Evolutionary conservation across 441 rosid species (phyloP), one percentile per base, ranked within the genome.

Genomic region (Erodium texanum): DNA sequence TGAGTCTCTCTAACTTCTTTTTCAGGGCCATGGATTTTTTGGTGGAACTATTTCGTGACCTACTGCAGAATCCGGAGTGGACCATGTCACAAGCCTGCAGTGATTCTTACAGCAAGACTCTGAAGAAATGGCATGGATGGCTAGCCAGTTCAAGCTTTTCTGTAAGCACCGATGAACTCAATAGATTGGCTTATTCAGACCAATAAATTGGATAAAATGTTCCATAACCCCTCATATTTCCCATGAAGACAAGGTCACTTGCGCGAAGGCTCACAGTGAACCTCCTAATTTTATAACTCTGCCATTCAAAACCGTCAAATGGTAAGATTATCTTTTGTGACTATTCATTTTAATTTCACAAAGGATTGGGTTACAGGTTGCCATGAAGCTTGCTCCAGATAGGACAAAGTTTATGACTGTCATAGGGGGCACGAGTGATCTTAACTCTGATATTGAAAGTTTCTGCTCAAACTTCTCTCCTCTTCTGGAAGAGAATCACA

Each of bases 321-420:
- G 48, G 9, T 12, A 7, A 12, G 48, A 41, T 41, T 9, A 41
- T 41, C 48, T 41, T 41, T 41, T 41, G 48, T 41, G 12, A 7
- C 48, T 41, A 41, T 41, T 41, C 48, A 41, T 41, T 41, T 41
- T 41, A 41, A 41, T 8, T 27, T 27, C 3, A 41, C 32, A 23
- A 18, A 50, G 69, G 19, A 12, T 41, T 29, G 76, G 59, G 59
- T 73, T 69, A 18, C 86, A 90, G 99, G 78, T 93, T 62, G 96
- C 96, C 48, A 84, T 91, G 90, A 91, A 93, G 82, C 87, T 93
- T 68, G 96, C 95, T 56, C 96, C 97, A 7, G 95, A 91, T 38
- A 89, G 97, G 88, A 86, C 88, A 81, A 93, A 87, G 83, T 93
- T 93, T 78, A 93, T 89, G 93, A 92, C 88, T 20, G 97, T 91